These are phyloP conservation scores for Trichosanthes cucumerina DNA, from an alignment of 306 rosid species.

Conservation along the genomic window DNA sequence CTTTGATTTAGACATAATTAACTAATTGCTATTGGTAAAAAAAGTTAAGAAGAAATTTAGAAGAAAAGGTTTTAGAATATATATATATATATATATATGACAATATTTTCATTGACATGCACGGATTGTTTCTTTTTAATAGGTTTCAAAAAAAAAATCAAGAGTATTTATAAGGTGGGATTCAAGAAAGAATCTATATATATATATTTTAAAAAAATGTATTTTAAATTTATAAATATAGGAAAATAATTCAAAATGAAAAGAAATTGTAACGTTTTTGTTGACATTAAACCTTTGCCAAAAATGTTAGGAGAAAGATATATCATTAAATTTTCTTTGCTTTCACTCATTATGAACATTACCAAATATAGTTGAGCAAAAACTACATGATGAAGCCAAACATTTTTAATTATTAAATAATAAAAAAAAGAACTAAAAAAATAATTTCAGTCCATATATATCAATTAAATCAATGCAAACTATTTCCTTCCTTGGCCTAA, in stretches of 20 bases:
- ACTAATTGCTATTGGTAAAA: background rate
- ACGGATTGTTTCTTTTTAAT: background rate
- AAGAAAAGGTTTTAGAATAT: background rate
- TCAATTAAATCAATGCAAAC: background rate
- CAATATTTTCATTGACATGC: background rate
- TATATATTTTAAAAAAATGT: no score
- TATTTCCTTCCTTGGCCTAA: background rate
- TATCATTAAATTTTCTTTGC: background rate
- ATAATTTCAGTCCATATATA: background rate
- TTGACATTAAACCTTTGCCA: background rate
- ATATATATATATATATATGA: no score
- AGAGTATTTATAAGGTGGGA: no score
- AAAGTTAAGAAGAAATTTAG: background rate
- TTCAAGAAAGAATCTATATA: no score
- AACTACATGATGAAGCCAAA: background rate
- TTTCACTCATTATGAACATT: background rate
- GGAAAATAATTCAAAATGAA: background rate
- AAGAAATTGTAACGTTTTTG: background rate
- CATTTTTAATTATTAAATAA: background rate
- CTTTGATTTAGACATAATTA: background rate
- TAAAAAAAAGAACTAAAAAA: background rate
- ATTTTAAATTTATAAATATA: no score
- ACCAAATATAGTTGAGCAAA: background rate
- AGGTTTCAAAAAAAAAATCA: no score
- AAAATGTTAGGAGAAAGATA: background rate